Evolutionary conservation across 805 yeast species (phyloP).

Genomic region (Zygosaccharomyces kombuchaensis): DNA sequence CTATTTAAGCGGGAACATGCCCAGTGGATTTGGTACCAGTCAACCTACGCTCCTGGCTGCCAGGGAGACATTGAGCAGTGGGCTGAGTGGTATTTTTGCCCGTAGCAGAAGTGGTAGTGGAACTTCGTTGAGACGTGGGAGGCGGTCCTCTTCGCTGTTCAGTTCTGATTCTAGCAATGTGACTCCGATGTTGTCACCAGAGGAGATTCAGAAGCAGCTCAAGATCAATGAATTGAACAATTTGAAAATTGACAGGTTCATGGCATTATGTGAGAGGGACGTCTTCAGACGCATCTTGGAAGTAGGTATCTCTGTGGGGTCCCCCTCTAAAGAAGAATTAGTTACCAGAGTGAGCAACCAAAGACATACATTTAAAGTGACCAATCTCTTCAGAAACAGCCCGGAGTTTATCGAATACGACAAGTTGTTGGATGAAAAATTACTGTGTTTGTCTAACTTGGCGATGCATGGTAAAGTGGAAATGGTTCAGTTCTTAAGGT

Average conservation of each 20-base stretch:
- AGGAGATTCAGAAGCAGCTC: slow-evolving; percentile 29
- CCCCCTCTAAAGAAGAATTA: slow-evolving; percentile 13
- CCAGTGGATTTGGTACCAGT: not conserved
- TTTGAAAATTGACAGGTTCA: slow-evolving; percentile 26
- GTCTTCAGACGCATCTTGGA: slow-evolving; percentile 28
- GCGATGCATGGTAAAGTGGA: slow-evolving; percentile 21
- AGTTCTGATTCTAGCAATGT: slow-evolving; percentile 25
- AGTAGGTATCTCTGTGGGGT: slow-evolving; percentile 33
- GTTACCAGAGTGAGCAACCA: slow-evolving; percentile 3
- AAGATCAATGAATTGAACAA: slow-evolving; percentile 26
- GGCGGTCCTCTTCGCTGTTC: slow-evolving; percentile 32
- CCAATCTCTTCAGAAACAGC: slow-evolving; percentile 31
- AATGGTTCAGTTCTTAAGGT: slow-evolving; percentile 25
- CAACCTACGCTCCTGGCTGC: slow-evolving; percentile 24
- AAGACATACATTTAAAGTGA: slow-evolving; percentile 18
- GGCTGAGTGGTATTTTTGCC: slow-evolving; percentile 35
- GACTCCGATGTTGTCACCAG: slow-evolving; percentile 31
- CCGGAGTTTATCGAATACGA: slow-evolving; percentile 32
- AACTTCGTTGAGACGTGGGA: slow-evolving; percentile 21
- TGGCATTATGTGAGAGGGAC: slow-evolving; percentile 32
- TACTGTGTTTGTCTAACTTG: slow-evolving; percentile 20
- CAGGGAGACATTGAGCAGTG: slow-evolving; percentile 32
- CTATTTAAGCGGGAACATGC: slow-evolving; percentile 13
- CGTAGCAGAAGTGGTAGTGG: slow-evolving; percentile 33
- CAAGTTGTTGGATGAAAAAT: slow-evolving; percentile 23